Base-by-base conservation (phyloP, 768 basidiomycete genomes). In the Suillus brevipes region DNA sequence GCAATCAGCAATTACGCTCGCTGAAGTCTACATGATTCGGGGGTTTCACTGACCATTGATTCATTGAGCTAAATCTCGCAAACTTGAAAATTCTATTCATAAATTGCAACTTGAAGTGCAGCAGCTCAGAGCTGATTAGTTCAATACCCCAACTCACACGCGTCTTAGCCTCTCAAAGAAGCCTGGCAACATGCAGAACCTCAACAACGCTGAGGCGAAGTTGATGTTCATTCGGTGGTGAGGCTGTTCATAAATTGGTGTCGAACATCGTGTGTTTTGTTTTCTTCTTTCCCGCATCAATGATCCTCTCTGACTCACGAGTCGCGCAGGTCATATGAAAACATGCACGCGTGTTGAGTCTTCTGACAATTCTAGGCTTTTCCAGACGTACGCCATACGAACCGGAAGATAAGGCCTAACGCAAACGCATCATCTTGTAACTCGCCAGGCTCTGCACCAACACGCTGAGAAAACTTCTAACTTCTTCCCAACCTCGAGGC, bases 61-160 rank as follows among this genome's bases (percentile, higher is more conserved):
- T 9, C 42, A 4, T 20, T 9, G 42, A 8, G 82, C 79, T 23
- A 83, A 83, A 69, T 78, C 82, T 34, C 82, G 91, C 20, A 89
- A 93, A 65, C 83, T 89, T 53, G 93, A 95, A 66, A 75, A 85
- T 23, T 82, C 83, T 28, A 78, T 95, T 52, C 93, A 95, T 73
- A 87, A 83, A 62, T 74, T 97, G 65, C 86, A 94, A 68, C 84
- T 87, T 3, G 91, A 94, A 75, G 90, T 91, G 65, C 83, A 92
- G 42, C 94, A 96, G 65, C 80, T 98, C 25, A 84, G 36, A 36
- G 36, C 90, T 6, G 83, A 83, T 1, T 89, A 92, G 72, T 80
- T 97, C 1, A 89, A 94, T 0, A 82, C 89, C 12, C 93, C 95
- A 76, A 92, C 92, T 0, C 96, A 98, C 74, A 89, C 93, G 20